Evolutionary conservation across 164 flowering plant genomes (phyloP), one percentile per base, ranked within the genome.

Genomic region (Kingdonia uniflora): DNA sequence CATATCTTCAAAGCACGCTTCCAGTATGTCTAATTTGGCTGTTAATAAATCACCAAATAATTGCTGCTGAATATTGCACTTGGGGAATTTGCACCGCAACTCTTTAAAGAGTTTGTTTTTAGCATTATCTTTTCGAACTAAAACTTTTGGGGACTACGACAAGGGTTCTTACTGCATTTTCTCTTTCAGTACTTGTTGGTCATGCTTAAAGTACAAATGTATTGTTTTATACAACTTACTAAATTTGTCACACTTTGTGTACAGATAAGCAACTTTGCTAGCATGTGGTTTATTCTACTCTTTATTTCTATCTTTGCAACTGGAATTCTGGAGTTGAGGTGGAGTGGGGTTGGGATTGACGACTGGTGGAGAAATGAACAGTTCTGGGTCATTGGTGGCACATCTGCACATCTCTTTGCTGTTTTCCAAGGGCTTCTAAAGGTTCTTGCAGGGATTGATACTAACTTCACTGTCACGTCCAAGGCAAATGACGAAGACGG

Each of bases 281-380:
- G 95, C 56, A 77, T 91, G 77, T 81, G 81, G 87, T 91, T 91
- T 66, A 85, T 91, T 65, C 77, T 83, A 14, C 95, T 91, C 45
- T 91, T 91, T 38, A 60, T 77, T 19, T 91, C 97, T 66, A 91
- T 91, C 57, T 67, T 73, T 54, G 75, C 80, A 2, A 91, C 97
- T 33, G 97, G 86, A 26, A 79, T 91, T 43, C 77, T 91, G 19
- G 97, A 91, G 70, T 77, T 91, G 11, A 71, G 92, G 57, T 91
- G 97, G 97, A 80, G 97, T 66, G 87, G 91, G 1, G 96, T 91
- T 5, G 73, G 85, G 26, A 82, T 91, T 22, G 97, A 87, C 23
- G 95, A 91, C 59, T 87, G 91, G 97, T 91, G 97, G 97, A 87
- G 97, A 67, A 91, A 91, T 23, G 97, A 91, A 54, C 97, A 87